Conservation (phyloP, 305 asterid species). For the Euphrasia arctica region DNA sequence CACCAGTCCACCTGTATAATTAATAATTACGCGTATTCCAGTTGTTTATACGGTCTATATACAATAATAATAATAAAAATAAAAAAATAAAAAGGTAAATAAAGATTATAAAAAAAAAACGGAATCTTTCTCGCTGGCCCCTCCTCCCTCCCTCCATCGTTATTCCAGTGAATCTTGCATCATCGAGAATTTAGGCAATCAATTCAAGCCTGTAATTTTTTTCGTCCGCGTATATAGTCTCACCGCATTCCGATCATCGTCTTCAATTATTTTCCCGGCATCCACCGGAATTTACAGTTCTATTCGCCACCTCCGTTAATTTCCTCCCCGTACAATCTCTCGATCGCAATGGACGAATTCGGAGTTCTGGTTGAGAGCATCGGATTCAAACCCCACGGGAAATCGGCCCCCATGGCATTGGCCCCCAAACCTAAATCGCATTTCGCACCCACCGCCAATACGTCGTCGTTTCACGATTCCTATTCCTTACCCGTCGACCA, state of each 20-base stretch:
- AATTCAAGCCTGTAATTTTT: no score
- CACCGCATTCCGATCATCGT: background rate
- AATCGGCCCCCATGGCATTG: slow-evolving; percentile 70
- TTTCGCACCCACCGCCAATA: slow-evolving; percentile 13
- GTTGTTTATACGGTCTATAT: background rate
- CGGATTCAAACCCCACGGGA: slow-evolving; percentile 67
- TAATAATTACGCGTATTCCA: background rate
- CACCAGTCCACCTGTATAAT: no score
- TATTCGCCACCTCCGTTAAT: background rate
- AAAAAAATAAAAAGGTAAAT: no score
- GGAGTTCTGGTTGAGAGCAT: slow-evolving; percentile 82
- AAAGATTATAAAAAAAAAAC: no score
- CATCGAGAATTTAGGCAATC: no score
- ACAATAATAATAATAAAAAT: no score
- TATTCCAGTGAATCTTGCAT: no score
- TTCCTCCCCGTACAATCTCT: background rate
- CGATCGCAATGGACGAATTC: slow-evolving; percentile 61
- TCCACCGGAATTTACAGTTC: background rate
- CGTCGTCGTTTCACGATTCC: slow-evolving; percentile 38
- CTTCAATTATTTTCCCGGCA: background rate
- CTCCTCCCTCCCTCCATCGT: no score
- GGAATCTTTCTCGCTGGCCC: no score
- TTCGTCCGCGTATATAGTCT: background rate
- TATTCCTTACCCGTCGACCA: slow-evolving; percentile 53
- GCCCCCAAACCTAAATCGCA: slow-evolving; percentile 49